Percentiles rank a stretch among this genome's conserved stretches.
phyloP scores from a whole-genome alignment of 441 rosid species.

The Brassica hybrid region DNA sequence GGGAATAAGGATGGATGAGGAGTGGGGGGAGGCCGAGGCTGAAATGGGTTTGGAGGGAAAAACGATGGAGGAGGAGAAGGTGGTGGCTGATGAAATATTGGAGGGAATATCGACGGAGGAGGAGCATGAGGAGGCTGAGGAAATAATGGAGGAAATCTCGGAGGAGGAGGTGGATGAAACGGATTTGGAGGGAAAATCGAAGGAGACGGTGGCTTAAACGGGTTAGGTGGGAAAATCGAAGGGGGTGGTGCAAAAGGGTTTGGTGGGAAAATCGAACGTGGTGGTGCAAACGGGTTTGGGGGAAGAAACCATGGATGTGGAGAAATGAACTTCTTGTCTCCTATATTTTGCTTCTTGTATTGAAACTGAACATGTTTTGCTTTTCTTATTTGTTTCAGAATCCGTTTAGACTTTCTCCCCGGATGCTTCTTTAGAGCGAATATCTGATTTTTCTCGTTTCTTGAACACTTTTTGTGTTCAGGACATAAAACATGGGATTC shows the following conservation, averaged over 20 bases:
- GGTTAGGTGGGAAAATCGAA: conserved; percentile 2
- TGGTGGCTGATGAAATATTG: conserved; percentile 1
- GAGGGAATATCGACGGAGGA: not conserved
- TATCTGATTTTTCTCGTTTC: not conserved
- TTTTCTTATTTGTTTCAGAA: not conserved
- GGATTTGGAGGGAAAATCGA: conserved; percentile 6
- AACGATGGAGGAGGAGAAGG: conserved; percentile 7
- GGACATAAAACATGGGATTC: not conserved
- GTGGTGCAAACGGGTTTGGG: conserved; percentile 32
- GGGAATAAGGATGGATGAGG: not conserved
- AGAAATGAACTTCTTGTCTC: not conserved
- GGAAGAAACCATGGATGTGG: conserved; percentile 3
- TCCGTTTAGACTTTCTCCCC: not conserved
- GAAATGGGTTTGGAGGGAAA: conserved; percentile 1
- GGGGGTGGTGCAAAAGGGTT: conserved; percentile 38
- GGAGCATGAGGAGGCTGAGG: not conserved
- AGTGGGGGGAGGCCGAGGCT: not conserved
- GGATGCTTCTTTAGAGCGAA: not conserved
- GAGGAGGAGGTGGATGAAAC: not conserved
- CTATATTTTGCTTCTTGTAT: not conserved
- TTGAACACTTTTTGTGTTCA: not conserved
- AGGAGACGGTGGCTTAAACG: not conserved
- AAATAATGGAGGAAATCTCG: conserved; percentile 6
- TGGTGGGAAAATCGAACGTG: conserved; percentile 56
- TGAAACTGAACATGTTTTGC: not conserved